phyloP scores from a whole-genome alignment of 164 flowering plant species.

The Vitis riparia region DNA sequence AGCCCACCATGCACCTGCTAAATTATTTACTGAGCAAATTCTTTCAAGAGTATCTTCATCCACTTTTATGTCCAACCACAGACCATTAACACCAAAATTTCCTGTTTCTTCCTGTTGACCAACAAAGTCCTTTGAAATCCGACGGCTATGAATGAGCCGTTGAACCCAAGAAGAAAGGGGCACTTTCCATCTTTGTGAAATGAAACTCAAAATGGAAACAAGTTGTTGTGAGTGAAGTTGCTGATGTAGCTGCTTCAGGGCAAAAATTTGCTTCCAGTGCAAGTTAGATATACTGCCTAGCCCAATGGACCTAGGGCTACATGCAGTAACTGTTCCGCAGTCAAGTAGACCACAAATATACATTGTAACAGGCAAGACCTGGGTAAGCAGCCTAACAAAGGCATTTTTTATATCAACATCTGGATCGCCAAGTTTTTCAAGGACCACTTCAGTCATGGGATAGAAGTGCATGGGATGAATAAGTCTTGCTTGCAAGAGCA shows the following conservation, averaged over 20 bases:
- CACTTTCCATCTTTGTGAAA: conserved; percentile 93
- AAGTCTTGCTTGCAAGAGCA: conserved; percentile 68
- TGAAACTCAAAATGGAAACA: conserved; percentile 81
- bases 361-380: conserved; percentile 55
- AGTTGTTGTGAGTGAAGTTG: conserved; percentile 85
- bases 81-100: conserved; percentile 30
- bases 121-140: conserved; percentile 38
- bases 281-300: conserved; percentile 36
- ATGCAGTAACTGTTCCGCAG: conserved; percentile 27
- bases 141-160: conserved; percentile 64
- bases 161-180: conserved; percentile 92
- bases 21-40: conserved; percentile 59
- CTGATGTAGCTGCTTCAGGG: conserved; percentile 68
- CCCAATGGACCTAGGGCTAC: conserved; percentile 29
- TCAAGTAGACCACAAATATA: conserved; percentile 60
- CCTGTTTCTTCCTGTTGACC: conserved; percentile 53
- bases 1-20: conserved; percentile 96
- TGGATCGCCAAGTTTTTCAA: conserved; percentile 90
- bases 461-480: conserved; percentile 58
- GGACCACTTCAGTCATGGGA: conserved; percentile 54
- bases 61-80: conserved; percentile 48
- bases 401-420: conserved; percentile 52
- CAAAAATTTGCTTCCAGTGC: conserved; percentile 87
- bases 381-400: conserved; percentile 60
- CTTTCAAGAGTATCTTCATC: conserved; percentile 66